A percentile compares a stretch with the other conserved stretches of the same genome.
Evolutionary conservation across 2,329 filamentous ascomycete species (phyloP).

Genomic region (Anisogramma anomala): DNA sequence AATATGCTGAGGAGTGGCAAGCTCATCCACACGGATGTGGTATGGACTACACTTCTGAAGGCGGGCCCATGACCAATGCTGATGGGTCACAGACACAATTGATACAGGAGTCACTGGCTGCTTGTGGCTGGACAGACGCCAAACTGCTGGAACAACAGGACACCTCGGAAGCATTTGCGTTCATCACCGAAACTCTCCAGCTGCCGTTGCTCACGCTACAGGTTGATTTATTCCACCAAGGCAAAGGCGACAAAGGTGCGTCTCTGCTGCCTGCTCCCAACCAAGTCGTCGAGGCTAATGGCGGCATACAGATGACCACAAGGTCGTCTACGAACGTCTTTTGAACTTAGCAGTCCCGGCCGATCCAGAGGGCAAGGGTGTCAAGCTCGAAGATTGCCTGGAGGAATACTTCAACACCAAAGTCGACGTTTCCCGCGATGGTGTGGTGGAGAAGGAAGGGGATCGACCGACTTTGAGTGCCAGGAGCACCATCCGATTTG

Average conservation of each 20-base stretch:
- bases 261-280: not conserved
- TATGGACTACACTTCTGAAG: slow-evolving; percentile 29
- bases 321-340: slow-evolving; percentile 82
- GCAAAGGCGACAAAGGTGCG: slow-evolving; percentile 50
- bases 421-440: slow-evolving; percentile 76
- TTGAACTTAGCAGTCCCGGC: slow-evolving; percentile 84
- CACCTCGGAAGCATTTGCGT: slow-evolving; percentile 88
- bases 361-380: slow-evolving; percentile 54
- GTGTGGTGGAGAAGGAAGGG: slow-evolving; percentile 39
- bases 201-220: slow-evolving; percentile 80
- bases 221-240: slow-evolving; percentile 83
- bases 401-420: slow-evolving; percentile 92
- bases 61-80: slow-evolving; percentile 15
- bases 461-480: slow-evolving; percentile 22
- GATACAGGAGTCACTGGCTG: slow-evolving; percentile 69
- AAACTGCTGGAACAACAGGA: slow-evolving; percentile 74
- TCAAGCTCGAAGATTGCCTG: slow-evolving; percentile 81
- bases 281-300: not conserved
- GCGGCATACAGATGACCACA: slow-evolving; percentile 67
- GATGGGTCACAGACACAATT: slow-evolving; percentile 53
- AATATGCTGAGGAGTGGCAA: slow-evolving; percentile 80
- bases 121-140: slow-evolving; percentile 83
- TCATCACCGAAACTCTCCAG: slow-evolving; percentile 82
- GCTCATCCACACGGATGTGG: slow-evolving; percentile 75
- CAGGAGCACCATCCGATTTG: slow-evolving; percentile 25